Evolutionary conservation across 768 basidiomycete genomes (phyloP).

Genomic region (Leccinum truebloodii): DNA sequence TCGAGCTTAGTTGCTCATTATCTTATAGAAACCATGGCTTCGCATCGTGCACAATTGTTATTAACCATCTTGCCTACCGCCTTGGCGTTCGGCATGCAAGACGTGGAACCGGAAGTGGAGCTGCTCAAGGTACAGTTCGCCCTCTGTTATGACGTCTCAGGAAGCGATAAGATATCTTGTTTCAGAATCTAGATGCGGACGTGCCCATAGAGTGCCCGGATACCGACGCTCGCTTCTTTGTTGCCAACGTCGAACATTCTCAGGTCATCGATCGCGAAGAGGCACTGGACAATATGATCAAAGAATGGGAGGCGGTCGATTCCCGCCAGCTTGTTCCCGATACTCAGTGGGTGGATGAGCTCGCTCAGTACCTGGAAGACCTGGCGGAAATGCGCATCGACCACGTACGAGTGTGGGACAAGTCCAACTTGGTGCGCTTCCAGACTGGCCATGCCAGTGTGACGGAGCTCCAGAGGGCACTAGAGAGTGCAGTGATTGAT

Average conservation of each 20-base stretch:
- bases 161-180: not conserved
- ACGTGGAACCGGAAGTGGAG: conserved; percentile 45
- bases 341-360: conserved; percentile 40
- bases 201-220: conserved; percentile 39
- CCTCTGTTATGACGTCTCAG: not conserved
- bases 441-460: conserved; percentile 46
- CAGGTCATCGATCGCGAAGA: conserved; percentile 15
- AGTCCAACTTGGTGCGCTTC: conserved; percentile 50
- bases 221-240: conserved; percentile 38
- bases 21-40: conserved; percentile 44
- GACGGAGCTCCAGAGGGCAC: conserved; percentile 42
- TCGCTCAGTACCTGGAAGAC: conserved; percentile 42
- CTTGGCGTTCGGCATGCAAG: conserved; percentile 48
- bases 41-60: conserved; percentile 46
- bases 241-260: conserved; percentile 16
- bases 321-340: conserved; percentile 41
- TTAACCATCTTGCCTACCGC: conserved; percentile 45
- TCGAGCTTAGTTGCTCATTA: not conserved
- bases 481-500: conserved; percentile 46
- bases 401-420: conserved; percentile 53
- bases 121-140: conserved; percentile 47
- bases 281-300: conserved; percentile 16
- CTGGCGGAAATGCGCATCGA: conserved; percentile 46
- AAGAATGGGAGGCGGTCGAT: conserved; percentile 33
- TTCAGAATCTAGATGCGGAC: conserved; percentile 58